Evolutionary conservation across 495 filamentous ascomycete species (phyloP), one percentile per base, ranked within the genome.

Genomic region (Hypoxylon rickii): DNA sequence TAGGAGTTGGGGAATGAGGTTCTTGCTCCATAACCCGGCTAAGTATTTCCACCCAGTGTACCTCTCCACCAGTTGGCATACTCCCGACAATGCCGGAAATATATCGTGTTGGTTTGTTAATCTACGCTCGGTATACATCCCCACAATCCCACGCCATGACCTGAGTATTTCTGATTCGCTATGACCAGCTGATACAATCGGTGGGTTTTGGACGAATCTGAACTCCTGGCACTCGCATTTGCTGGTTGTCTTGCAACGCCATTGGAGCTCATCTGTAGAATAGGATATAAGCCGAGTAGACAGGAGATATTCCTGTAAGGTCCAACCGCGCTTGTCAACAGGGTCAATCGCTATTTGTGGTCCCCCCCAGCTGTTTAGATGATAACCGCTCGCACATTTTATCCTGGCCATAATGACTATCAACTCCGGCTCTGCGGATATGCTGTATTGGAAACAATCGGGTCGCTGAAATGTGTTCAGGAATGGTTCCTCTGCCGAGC

Each of bases 21-120:
- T 7, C 5, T 50, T 37, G 33, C 49, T 24, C 58, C 58, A 61
- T 6, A 61, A 20, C 2, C 58, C 58, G 15, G 51, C 58, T 16
- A 61, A 29, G 29, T 61, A 61, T 38, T 13, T 38, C 34, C 24
- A 51, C 24, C 29, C 29, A 15, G 26, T 34, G 17, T 11, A 31
- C 12, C 13, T 42, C 1, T 51, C 15, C 6, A 51, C 21, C 5
- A 43, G n/a, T 15, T 51, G 48, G 15, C 48, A 38, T 43, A 51
- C 26, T 12, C 48, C 48, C 12, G 48, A 51, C 4, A 43, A 13
- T 3, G 48, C 48, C 6, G 48, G 48, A 2, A 51, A 21, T 36
- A 43, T 51, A 29, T 51, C 48, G 10, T 16, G 12, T 12, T 26
- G 16, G 18, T 16, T 11, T n/a, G 24, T 34, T 38, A 51, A 39